Percentiles rank a stretch among this genome's conserved stretches.
Conservation (phyloP, 1,139 yeast species). For the Pneumocystis jirovecii region DNA sequence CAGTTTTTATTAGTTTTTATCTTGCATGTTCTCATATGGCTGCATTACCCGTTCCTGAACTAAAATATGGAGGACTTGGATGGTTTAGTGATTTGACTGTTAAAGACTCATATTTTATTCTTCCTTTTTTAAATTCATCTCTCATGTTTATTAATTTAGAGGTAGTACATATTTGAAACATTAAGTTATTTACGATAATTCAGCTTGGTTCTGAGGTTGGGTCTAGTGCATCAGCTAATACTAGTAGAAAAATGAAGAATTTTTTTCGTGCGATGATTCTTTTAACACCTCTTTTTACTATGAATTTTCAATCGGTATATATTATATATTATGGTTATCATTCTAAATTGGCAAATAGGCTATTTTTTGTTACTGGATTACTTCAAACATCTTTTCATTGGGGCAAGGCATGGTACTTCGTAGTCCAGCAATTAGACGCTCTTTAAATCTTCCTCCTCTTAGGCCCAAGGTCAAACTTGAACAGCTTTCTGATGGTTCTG, state of each 20-base stretch:
- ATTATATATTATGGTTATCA: constrained; percentile 77
- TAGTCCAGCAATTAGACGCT: constrained; percentile 3
- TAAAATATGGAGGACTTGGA: constrained; percentile 53
- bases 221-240: constrained; percentile 62
- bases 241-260: constrained; percentile 51
- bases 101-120: constrained; percentile 82
- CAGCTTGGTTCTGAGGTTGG: constrained; percentile 68
- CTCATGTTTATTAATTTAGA: constrained; percentile 25
- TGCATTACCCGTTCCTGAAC: constrained; percentile 68
- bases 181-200: neutral
- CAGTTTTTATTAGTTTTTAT: constrained; percentile 80
- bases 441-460: constrained; percentile 5
- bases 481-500: neutral
- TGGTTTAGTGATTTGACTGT: constrained; percentile 76
- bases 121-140: constrained; percentile 73
- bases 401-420: constrained; percentile 11
- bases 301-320: constrained; percentile 72
- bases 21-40: constrained; percentile 81
- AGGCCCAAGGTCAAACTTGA: neutral
- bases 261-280: constrained; percentile 62
- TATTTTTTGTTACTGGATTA: constrained; percentile 12
- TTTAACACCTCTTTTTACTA: constrained; percentile 70
- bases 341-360: constrained; percentile 54
- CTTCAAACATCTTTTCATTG: constrained; percentile 9
- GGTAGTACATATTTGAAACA: neutral